A percentile compares a stretch with the other conserved stretches of the same genome.
Conservation (phyloP, 2,329 filamentous ascomycete species). For the Alternaria viburni region DNA sequence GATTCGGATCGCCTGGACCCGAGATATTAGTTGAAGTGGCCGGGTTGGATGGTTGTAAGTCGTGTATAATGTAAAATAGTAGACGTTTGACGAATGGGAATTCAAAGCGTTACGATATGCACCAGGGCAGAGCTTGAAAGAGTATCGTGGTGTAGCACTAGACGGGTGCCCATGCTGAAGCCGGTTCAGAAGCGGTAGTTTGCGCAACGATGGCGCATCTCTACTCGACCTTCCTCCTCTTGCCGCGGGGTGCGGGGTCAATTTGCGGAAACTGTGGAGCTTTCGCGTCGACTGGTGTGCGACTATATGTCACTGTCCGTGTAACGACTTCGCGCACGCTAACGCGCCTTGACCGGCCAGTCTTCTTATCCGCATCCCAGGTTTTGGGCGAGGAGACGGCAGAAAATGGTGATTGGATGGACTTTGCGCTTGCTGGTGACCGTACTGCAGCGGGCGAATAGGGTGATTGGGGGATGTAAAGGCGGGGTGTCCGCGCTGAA, state of each 20-base stretch:
- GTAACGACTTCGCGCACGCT: slow-evolving; percentile 89
- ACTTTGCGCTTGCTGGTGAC: slow-evolving; percentile 70
- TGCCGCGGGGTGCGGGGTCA: slow-evolving; percentile 88
- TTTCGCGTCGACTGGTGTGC: slow-evolving; percentile 51
- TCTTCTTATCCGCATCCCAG: slow-evolving; percentile 76
- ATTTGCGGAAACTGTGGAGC: slow-evolving; percentile 64
- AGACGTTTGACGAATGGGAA: slow-evolving; percentile 10
- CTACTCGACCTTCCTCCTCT: slow-evolving; percentile 77
- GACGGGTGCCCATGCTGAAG: slow-evolving; percentile 31
- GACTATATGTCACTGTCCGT: slow-evolving; percentile 89
- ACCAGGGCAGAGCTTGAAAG: slow-evolving; percentile 25
- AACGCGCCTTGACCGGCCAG: slow-evolving; percentile 64
- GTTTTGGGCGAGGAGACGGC: slow-evolving; percentile 74
- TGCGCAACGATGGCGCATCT: slow-evolving; percentile 18
- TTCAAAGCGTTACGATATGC: slow-evolving; percentile 25
- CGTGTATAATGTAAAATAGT: slow-evolving; percentile 6
- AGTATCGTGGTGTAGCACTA: slow-evolving; percentile 25
- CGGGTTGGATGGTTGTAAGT: slow-evolving; percentile 16
- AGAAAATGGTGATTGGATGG: slow-evolving; percentile 71
- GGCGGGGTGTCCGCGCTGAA: slow-evolving; percentile 65
- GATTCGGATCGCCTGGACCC: slow-evolving; percentile 48
- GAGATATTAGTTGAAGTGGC: slow-evolving; percentile 27
- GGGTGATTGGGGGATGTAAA: slow-evolving; percentile 80
- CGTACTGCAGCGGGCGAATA: slow-evolving; percentile 66
- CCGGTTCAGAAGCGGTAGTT: slow-evolving; percentile 14